Base-by-base conservation (phyloP, 306 rosid species). In the Dryas octopetala region DNA sequence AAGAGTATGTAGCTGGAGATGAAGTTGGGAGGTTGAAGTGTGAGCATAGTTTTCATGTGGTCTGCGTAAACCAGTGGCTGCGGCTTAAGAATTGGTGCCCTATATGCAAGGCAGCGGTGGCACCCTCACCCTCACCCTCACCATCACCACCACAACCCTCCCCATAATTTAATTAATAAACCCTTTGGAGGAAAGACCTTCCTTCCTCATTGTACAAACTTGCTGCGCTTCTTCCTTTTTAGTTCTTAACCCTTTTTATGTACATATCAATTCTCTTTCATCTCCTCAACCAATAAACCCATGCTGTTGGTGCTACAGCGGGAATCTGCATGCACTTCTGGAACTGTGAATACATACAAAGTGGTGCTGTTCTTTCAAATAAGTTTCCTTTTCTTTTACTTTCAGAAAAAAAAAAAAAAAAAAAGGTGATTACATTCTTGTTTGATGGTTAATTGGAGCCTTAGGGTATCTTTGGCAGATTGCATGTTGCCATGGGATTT, bases 31-130 rank as follows among this genome's bases (percentile, higher is more conserved):
- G 87, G 62, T 76, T 96, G 82, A 75, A 54, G 54, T 96, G 99
- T 44, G 90, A 88, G 81, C 99, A 96, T 68, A 80, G 76, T 62
- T 92, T 84, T 86, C 99, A 92, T 73, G 64, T 43, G 38, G 84
- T 5, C 28, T 96, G 99, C 82, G 72, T 92, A 84, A 91, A 88
- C 72, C 94, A 92, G 47, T 96, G 99, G 99, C 80, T 96, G 73
- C 83, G 88, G 81, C 71, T 88, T 41, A 96, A 96, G 96, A 96
- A 90, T 74, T 96, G 99, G 98, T 96, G 99, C 81, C 99, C 99
- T 28, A 84, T 92, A 78, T 96, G 99, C 87, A 96, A 92, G 88
- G 82, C 88, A 43, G 62, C 67, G 1, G 17, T 89, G 28, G n/a
- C 67, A 23, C 15, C 65, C 17, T 5, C 77, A 11, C 77, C 76